A percentile compares a stretch with the other conserved stretches of the same genome.
Evolutionary conservation across 352 stramenopile genomes (phyloP).

Genomic region (Phytophthora pisi): DNA sequence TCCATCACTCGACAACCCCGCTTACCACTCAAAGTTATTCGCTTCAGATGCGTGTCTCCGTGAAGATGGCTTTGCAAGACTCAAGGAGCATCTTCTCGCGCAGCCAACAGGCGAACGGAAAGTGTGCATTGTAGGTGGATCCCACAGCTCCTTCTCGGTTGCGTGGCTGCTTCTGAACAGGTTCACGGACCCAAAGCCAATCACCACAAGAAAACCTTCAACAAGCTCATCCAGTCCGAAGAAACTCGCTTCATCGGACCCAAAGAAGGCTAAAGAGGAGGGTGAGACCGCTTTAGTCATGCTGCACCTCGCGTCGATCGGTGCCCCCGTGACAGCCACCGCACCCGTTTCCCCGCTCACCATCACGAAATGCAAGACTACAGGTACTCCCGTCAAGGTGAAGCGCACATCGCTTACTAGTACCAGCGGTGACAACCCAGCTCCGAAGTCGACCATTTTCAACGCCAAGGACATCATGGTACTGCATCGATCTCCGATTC

Average conservation of each 20-base stretch:
- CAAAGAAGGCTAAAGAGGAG: conserved; percentile 16
- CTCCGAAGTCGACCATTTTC: conserved; percentile 38
- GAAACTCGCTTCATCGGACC: conserved; percentile 8
- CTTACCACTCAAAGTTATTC: conserved; percentile 65
- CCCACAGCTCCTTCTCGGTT: conserved; percentile 87
- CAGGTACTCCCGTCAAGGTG: conserved; percentile 11
- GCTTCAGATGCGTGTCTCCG: conserved; percentile 67
- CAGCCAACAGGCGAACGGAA: conserved; percentile 47
- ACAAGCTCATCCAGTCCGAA: conserved; percentile 8
- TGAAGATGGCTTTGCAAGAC: conserved; percentile 58
- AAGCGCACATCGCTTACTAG: conserved; percentile 24
- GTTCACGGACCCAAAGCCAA: conserved; percentile 34
- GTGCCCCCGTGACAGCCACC: conserved; percentile 18
- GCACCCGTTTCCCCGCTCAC: conserved; percentile 14
- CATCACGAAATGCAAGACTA: conserved; percentile 25
- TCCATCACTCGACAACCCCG: conserved; percentile 41
- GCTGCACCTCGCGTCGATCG: conserved; percentile 16
- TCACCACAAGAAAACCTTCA: conserved; percentile 5
- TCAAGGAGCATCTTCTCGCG: conserved; percentile 49
- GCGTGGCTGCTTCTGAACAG: conserved; percentile 83
- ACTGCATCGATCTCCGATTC: conserved; percentile 75
- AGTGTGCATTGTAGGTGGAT: conserved; percentile 84
- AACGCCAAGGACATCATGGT: conserved; percentile 82
- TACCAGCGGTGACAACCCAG: conserved; percentile 4
- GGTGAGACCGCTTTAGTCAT: conserved; percentile 12